A percentile compares a stretch with the other conserved stretches of the same genome.
Conservation (phyloP, 2,329 filamentous ascomycete species). For the Botrytis deweyae region DNA sequence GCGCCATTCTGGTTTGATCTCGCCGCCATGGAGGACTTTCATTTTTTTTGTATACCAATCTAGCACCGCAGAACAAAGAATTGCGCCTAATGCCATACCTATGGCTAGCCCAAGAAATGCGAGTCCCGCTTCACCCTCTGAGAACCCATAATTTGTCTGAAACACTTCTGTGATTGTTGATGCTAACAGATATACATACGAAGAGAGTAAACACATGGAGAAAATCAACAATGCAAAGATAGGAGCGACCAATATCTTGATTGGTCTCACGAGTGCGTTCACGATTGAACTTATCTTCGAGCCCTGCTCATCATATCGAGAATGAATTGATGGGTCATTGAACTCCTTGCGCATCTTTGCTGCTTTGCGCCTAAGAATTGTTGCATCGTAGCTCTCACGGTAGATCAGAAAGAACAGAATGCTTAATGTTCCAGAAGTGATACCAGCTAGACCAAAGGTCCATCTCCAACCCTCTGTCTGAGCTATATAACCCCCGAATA, state of each 20-base stretch:
- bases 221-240: constrained; percentile 53
- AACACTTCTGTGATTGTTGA: constrained; percentile 60
- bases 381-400: too few species aligned
- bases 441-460: too few species aligned
- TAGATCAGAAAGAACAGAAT: too few species aligned
- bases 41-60: constrained; percentile 33
- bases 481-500: too few species aligned
- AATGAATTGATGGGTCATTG: too few species aligned
- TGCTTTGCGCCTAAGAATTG: too few species aligned
- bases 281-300: too few species aligned
- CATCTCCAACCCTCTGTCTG: too few species aligned
- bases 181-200: constrained; percentile 55
- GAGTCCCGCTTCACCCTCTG: constrained; percentile 55
- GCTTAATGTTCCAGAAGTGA: too few species aligned
- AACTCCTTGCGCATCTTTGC: too few species aligned
- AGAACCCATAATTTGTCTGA: constrained; percentile 52
- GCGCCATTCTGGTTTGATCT: constrained; percentile 56
- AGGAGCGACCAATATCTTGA: constrained; percentile 48
- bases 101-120: constrained; percentile 51
- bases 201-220: constrained; percentile 52
- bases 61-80: background rate
- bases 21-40: constrained; percentile 36
- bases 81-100: constrained; percentile 34
- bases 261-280: constrained; percentile 46
- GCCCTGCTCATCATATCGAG: too few species aligned